Base-by-base conservation (phyloP, 495 filamentous ascomycete species). In the Penicillium waksmanii region DNA sequence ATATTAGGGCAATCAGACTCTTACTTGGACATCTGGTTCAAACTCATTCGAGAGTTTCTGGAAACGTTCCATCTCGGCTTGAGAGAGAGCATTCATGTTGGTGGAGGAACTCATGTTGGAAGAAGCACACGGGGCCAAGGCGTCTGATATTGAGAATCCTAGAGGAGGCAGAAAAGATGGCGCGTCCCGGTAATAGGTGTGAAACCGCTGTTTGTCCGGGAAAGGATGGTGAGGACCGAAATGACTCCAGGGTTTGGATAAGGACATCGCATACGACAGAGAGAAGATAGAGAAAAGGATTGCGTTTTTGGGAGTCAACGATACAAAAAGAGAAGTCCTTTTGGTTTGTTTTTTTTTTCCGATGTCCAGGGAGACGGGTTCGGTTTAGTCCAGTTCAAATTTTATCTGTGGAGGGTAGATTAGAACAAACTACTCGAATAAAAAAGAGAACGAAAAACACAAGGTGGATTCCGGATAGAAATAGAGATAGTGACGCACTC, bases 1-100 rank as follows among this genome's bases (percentile, higher is more conserved):
- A 5, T 7, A 31, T 31, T 31, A 7, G 27, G 27, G 27, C 8
- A 31, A 9, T 31, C 27, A 5, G 27, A 31, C 6, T n/a, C 33
- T 25, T 55, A 91, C 90, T 80, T 84, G 73, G 40, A 87, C 73
- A 51, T 87, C 77, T 0, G 89, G 86, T 58, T 90, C 84, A 63
- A 87, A 93, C 48, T 87, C 82, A 55, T 81, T 80, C 50, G 81
- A 84, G 31, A 83, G 69, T 61, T 80, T 76, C 65, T 84, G 80
- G 67, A 81, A 78, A 15, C 78, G 73, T 61, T 82, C 78, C 75
- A 84, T 75, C 57, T 84, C 81, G 50, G 80, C 80, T 40, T 74
- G 68, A 0, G 80, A 77, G 48, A 83, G 64, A 25, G 76, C 59
- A 60, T 78, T 79, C 78, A 82, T 79, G 52, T 70, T 77, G 70